These are phyloP conservation scores for Pythium coloratum DNA, from an alignment of 352 stramenopile species.

Conservation along the genomic window DNA sequence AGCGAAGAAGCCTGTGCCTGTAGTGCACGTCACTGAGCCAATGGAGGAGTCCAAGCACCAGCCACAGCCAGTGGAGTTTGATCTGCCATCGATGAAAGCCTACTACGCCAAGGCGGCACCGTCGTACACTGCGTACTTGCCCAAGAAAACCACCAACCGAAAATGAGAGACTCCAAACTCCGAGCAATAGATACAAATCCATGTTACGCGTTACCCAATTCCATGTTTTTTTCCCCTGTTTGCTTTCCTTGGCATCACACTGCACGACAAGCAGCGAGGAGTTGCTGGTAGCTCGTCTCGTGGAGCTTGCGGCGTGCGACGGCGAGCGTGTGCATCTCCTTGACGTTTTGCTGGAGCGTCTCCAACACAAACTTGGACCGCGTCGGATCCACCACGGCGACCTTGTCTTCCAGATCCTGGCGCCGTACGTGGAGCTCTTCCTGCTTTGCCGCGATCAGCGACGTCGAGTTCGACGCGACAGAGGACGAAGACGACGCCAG, in stretches of 20 bases:
- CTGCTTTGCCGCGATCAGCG: conserved; percentile 36
- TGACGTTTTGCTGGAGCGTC: conserved; percentile 64
- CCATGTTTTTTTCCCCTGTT: neutral
- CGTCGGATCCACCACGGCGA: conserved; percentile 55
- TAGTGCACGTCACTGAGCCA: neutral
- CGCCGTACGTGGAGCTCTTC: conserved; percentile 55
- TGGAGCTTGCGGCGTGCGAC: conserved; percentile 68
- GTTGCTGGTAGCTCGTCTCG: conserved; percentile 60
- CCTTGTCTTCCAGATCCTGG: conserved; percentile 52
- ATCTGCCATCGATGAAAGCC: conserved; percentile 71
- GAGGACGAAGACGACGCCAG: conserved; percentile 16
- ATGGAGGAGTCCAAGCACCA: neutral
- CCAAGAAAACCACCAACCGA: conserved; percentile 7
- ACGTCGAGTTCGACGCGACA: conserved; percentile 25
- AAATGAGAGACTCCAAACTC: conserved; percentile 3
- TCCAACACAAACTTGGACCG: conserved; percentile 71
- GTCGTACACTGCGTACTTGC: conserved; percentile 61
- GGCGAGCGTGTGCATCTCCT: conserved; percentile 74
- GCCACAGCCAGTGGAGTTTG: conserved; percentile 27
- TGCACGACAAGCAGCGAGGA: conserved; percentile 40
- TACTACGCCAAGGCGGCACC: conserved; percentile 63
- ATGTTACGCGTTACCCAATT: neutral
- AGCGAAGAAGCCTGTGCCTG: neutral
- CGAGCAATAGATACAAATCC: neutral
- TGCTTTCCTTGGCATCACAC: conserved; percentile 12